Percentiles rank a stretch among this genome's conserved stretches.
phyloP scores from a whole-genome alignment of 441 rosid species.

The Kokia cookei region DNA sequence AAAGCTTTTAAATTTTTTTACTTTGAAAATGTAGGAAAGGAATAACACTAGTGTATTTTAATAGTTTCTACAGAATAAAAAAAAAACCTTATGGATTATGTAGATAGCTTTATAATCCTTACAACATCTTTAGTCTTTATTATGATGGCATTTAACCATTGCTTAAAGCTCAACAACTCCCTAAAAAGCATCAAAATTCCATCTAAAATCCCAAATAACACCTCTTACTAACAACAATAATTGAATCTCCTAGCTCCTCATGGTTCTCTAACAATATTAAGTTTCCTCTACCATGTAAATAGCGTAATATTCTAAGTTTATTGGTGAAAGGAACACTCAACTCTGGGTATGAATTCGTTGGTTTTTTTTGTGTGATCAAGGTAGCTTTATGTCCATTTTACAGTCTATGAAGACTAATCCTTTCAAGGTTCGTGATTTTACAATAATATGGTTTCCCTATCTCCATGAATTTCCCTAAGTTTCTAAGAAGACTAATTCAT shows the following conservation, averaged over 20 bases:
- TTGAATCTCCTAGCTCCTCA: background rate
- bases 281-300: background rate
- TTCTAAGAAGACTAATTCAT: no score
- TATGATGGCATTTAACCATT: background rate
- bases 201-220: background rate
- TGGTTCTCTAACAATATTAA: background rate
- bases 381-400: no score
- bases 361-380: no score
- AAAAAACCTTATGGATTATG: background rate
- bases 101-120: background rate
- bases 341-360: background rate
- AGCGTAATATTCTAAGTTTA: background rate
- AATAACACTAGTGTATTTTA: background rate
- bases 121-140: background rate
- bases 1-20: background rate
- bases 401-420: no score
- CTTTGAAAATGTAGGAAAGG: background rate
- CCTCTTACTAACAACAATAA: background rate
- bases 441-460: no score
- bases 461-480: no score
- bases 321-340: background rate
- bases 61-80: background rate
- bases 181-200: background rate
- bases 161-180: background rate
- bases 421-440: no score